Percentiles rank a stretch among this genome's conserved stretches.
Evolutionary conservation across 352 stramenopile genomes (phyloP).

Genomic region (Thalassiosira pacifica): DNA sequence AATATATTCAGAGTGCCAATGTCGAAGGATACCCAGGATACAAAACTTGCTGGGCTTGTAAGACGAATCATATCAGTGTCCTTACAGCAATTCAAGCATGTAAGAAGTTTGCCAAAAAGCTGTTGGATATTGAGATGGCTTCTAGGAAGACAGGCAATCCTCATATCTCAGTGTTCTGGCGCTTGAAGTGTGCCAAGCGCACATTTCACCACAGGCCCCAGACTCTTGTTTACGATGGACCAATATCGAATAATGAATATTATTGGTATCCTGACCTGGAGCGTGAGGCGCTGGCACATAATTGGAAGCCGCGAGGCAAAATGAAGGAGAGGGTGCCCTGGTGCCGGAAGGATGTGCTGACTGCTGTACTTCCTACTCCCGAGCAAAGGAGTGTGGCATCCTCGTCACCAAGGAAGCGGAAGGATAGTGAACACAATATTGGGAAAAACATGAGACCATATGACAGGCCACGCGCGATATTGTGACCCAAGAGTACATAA

Average conservation of each 20-base stretch:
- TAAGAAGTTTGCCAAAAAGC: slow-evolving; percentile 32
- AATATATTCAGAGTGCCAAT: slow-evolving; percentile 15
- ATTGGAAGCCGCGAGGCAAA: neutral
- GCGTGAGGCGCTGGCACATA: neutral
- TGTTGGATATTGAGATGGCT: too few species aligned
- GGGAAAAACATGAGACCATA: too few species aligned
- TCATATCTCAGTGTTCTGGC: neutral
- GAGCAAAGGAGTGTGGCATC: neutral
- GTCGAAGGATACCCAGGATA: neutral
- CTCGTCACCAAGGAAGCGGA: neutral
- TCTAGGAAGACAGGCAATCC: too few species aligned
- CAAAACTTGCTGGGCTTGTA: slow-evolving; percentile 33
- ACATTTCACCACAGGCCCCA: neutral
- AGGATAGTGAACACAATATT: too few species aligned
- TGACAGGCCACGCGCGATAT: too few species aligned
- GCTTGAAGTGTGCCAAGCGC: neutral
- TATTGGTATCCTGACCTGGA: neutral
- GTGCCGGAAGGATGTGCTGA: neutral
- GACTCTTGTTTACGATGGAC: neutral
- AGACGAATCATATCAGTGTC: slow-evolving; percentile 24
- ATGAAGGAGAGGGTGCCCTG: neutral
- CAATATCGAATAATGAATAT: neutral
- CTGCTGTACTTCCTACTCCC: neutral
- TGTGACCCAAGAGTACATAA: too few species aligned
- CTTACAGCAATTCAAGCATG: neutral